A percentile compares a stretch with the other conserved stretches of the same genome.
phyloP scores from a whole-genome alignment of 768 basidiomycete species.

The Suillus discolor region DNA sequence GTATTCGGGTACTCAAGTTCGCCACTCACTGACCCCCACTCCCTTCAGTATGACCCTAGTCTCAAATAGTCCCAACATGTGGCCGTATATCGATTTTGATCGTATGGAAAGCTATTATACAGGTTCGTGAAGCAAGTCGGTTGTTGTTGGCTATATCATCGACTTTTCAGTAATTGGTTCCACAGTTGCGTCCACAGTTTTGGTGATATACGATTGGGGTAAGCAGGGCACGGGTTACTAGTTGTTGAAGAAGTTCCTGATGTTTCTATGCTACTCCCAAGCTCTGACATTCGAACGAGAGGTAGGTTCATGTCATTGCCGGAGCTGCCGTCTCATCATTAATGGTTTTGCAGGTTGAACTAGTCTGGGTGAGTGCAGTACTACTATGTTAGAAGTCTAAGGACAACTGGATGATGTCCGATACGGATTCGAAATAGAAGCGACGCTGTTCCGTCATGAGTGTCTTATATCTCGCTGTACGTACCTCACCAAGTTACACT shows the following conservation, averaged over 20 bases:
- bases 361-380: neutral
- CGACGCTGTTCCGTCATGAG: neutral
- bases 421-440: neutral
- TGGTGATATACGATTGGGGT: neutral
- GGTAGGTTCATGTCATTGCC: neutral
- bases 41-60: neutral
- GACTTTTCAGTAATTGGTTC: neutral
- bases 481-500: neutral
- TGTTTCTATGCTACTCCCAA: neutral
- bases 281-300: constrained; percentile 2
- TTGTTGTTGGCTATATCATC: neutral
- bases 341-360: neutral
- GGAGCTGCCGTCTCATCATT: neutral
- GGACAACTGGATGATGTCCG: neutral
- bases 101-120: neutral
- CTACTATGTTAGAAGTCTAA: neutral
- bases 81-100: neutral
- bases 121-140: neutral
- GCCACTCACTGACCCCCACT: neutral
- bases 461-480: neutral
- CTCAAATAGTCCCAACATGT: neutral
- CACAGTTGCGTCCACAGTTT: neutral
- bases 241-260: neutral
- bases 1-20: neutral
- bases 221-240: neutral